phyloP scores from a whole-genome alignment of 768 basidiomycete genomes.

The Dentipellis sp. region DNA sequence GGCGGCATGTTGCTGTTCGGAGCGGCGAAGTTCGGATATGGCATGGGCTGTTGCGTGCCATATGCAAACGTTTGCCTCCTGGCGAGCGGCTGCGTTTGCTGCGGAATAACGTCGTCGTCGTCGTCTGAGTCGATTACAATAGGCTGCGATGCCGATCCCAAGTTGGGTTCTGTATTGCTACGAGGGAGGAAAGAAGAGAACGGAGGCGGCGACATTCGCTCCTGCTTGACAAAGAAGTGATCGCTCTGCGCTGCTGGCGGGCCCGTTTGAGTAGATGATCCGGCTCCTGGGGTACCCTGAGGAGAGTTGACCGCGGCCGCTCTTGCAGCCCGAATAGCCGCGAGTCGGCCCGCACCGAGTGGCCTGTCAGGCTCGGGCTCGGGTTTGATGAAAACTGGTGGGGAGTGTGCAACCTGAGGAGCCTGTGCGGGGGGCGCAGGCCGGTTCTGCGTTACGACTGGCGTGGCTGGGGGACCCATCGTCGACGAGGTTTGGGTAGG shows the following conservation, averaged over 20 bases:
- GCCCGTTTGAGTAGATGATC: not conserved
- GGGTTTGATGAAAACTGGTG: not conserved
- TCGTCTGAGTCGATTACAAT: not conserved
- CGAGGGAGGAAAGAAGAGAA: too few species aligned
- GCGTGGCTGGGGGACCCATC: not conserved
- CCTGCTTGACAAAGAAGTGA: not conserved
- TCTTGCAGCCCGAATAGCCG: not conserved
- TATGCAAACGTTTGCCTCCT: too few species aligned
- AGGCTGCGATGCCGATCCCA: too few species aligned
- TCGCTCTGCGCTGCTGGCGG: not conserved
- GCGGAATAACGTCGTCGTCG: not conserved
- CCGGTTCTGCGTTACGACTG: not conserved
- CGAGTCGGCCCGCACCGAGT: not conserved
- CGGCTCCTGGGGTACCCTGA: not conserved
- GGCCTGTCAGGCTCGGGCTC: not conserved
- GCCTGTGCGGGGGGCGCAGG: not conserved
- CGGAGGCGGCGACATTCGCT: not conserved
- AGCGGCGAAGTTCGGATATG: too few species aligned
- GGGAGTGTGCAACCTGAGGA: not conserved
- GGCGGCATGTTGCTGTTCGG: not conserved
- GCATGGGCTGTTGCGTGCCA: too few species aligned
- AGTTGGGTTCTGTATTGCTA: too few species aligned
- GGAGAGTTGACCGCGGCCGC: not conserved
- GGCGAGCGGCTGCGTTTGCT: too few species aligned
- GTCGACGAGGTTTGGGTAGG: not conserved